Evolutionary conservation across 1,139 yeast species (phyloP).

Genomic region (Magnusiomyces fungicola): DNA sequence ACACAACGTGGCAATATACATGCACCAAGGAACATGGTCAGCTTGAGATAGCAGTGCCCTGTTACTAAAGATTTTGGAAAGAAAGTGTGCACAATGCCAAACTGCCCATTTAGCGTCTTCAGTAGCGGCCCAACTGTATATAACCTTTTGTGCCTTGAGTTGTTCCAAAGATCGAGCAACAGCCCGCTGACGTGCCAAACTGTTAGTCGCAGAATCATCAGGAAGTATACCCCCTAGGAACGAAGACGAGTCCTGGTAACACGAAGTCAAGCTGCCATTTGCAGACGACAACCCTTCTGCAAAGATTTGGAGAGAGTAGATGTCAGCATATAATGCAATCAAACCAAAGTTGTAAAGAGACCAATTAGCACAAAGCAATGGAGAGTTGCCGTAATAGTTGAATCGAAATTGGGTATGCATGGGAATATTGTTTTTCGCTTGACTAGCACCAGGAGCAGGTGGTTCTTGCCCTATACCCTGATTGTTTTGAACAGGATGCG

Average conservation of each 20-base stretch:
- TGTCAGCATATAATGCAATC: conserved; percentile 24
- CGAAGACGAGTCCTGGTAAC: too few relatives aligned
- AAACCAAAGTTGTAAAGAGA: conserved; percentile 25
- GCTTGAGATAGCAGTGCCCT: conserved; percentile 23
- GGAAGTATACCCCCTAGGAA: conserved; percentile 12
- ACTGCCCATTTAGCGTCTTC: conserved; percentile 26
- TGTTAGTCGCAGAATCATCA: conserved; percentile 14
- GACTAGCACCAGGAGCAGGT: too few relatives aligned
- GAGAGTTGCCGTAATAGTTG: conserved; percentile 22
- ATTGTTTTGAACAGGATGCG: too few relatives aligned
- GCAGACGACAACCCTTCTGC: conserved; percentile 18
- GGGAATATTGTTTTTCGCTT: too few relatives aligned
- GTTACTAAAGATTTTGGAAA: conserved; percentile 21
- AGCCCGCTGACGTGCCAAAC: conserved; percentile 11
- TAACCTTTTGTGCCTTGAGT: conserved; percentile 12
- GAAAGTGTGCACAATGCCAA: conserved; percentile 27
- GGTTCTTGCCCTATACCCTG: too few relatives aligned
- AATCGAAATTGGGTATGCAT: conserved; percentile 4
- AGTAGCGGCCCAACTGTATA: conserved; percentile 23
- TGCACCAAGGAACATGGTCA: conserved; percentile 27
- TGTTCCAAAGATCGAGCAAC: conserved; percentile 11
- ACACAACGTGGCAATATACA: conserved; percentile 23
- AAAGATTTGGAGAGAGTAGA: conserved; percentile 21
- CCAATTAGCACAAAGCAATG: conserved; percentile 26
- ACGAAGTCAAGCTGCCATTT: too few relatives aligned